Percentiles rank a stretch among this genome's conserved stretches.
phyloP scores from a whole-genome alignment of 2,329 filamentous ascomycete species.

The Pseudomassariella vexata region DNA sequence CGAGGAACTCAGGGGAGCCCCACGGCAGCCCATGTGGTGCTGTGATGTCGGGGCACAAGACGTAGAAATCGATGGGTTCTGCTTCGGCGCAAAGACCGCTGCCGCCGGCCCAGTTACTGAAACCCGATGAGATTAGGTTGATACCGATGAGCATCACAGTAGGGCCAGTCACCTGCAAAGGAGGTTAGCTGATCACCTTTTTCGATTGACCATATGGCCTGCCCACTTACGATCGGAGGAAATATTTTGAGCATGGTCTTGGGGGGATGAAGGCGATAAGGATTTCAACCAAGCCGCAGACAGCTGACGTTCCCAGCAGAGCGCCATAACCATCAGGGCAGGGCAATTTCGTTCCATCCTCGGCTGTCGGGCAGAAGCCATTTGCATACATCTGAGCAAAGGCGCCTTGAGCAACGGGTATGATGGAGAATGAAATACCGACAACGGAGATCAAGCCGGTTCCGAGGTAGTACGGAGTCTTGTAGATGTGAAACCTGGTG shows the following conservation, averaged over 20 bases:
- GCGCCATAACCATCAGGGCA: constrained; percentile 74
- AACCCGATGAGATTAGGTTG: constrained; percentile 63
- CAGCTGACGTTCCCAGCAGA: constrained; percentile 63
- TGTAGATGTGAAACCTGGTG: constrained; percentile 66
- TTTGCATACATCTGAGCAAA: constrained; percentile 73
- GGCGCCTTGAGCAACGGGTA: constrained; percentile 66
- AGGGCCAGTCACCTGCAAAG: too few species aligned
- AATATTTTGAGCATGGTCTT: constrained; percentile 64
- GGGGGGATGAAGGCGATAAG: constrained; percentile 70
- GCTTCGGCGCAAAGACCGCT: constrained; percentile 52
- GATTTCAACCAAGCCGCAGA: constrained; percentile 65
- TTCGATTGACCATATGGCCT: too few species aligned
- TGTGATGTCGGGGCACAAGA: constrained; percentile 58
- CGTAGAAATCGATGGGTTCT: constrained; percentile 47
- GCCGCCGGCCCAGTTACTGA: constrained; percentile 75
- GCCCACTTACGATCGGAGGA: constrained; percentile 72
- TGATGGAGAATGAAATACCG: constrained; percentile 72
- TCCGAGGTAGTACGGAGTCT: constrained; percentile 65
- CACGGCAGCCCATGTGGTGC: constrained; percentile 70
- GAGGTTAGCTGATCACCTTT: too few species aligned
- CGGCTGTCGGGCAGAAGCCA: constrained; percentile 57
- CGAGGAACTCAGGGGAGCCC: constrained; percentile 75
- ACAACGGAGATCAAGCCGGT: constrained; percentile 78
- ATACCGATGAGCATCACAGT: constrained; percentile 69
- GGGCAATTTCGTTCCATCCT: constrained; percentile 60